Evolutionary conservation across 2,329 filamentous ascomycete genomes (phyloP).

Genomic region (Neonectria coccinea): DNA sequence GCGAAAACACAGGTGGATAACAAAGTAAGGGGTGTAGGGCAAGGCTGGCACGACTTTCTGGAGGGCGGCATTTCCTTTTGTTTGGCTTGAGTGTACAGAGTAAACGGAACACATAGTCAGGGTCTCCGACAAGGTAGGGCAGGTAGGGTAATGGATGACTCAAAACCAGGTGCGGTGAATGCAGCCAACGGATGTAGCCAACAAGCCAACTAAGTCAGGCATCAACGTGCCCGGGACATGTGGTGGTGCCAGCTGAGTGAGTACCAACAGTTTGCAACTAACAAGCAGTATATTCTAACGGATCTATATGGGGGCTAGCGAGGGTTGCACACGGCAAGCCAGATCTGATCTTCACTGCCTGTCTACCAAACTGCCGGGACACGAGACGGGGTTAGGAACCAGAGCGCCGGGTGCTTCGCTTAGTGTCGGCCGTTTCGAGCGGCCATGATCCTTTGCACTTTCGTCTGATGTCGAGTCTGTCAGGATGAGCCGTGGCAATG

Average conservation of each 20-base stretch:
- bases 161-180: conserved; percentile 3
- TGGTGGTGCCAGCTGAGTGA: conserved; percentile 6
- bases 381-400: not conserved
- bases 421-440: conserved; percentile 2
- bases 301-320: conserved; percentile 5
- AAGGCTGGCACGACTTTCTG: conserved; percentile 11
- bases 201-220: not conserved
- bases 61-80: conserved; percentile 34
- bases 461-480: not conserved
- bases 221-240: not conserved
- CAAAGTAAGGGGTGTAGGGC: not conserved
- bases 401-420: not conserved
- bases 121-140: conserved; percentile 33
- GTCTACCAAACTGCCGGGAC: conserved; percentile 14
- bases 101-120: conserved; percentile 35
- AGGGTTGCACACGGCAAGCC: conserved; percentile 8
- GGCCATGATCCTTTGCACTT: conserved; percentile 6
- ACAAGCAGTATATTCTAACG: not conserved
- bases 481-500: not conserved
- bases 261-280: conserved; percentile 14
- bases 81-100: conserved; percentile 39
- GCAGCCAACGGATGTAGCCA: not conserved
- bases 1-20: not conserved
- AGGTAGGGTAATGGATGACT: conserved; percentile 35
- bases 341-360: not conserved